Percentiles rank a stretch among this genome's conserved stretches.
These are phyloP conservation scores for Physcia stellaris DNA, from an alignment of 495 filamentous ascomycete species.

Conservation along the genomic window DNA sequence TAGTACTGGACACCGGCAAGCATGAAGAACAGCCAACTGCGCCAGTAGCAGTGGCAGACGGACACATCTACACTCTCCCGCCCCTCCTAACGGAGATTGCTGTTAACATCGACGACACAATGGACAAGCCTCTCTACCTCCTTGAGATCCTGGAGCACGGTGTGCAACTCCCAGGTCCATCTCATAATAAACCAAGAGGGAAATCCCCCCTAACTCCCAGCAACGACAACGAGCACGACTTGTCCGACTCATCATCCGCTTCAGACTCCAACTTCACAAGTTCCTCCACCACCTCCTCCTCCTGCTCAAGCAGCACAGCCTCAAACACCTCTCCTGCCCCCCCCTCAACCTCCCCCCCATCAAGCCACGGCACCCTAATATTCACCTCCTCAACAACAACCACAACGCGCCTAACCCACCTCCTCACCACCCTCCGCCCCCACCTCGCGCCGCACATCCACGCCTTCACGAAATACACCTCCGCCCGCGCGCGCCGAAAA, in stretches of 20 bases:
- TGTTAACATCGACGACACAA: conserved; percentile 58
- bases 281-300: background rate
- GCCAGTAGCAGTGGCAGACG: background rate
- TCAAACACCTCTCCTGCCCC: background rate
- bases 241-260: background rate
- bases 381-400: conserved; percentile 84
- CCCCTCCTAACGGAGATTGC: conserved; percentile 55
- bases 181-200: conserved; percentile 1
- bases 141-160: conserved; percentile 41
- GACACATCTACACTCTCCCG: conserved; percentile 37
- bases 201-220: background rate
- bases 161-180: conserved; percentile 8
- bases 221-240: background rate
- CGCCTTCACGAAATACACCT: conserved; percentile 62
- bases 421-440: conserved; percentile 58
- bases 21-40: conserved; percentile 15
- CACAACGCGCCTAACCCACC: conserved; percentile 62
- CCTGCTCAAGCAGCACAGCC: background rate
- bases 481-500: conserved; percentile 47
- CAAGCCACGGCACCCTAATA: conserved; percentile 38
- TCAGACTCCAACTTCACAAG: background rate
- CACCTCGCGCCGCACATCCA: conserved; percentile 40
- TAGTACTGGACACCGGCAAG: conserved; percentile 49
- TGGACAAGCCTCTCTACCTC: conserved; percentile 76
- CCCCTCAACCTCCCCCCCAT: background rate